Evolutionary conservation across 305 asterid species (phyloP).

Genomic region (Fraxinus baroniana): DNA sequence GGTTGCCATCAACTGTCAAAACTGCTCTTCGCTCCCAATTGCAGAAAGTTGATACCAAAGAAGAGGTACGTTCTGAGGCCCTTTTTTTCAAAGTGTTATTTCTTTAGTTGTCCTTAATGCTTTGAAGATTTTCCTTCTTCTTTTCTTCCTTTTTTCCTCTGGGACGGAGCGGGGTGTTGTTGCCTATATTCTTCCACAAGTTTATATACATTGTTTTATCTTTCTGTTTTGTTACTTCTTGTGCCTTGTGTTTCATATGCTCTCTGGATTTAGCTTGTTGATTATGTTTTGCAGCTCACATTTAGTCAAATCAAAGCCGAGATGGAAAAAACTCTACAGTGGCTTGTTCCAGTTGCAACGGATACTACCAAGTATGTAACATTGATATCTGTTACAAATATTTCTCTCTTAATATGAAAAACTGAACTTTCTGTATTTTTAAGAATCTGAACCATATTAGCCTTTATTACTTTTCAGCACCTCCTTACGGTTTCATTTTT

Average conservation of each 20-base stretch:
- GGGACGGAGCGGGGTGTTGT: neutral
- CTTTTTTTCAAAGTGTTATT: constrained; percentile 8
- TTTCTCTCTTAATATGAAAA: neutral
- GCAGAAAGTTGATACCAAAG: constrained; percentile 49
- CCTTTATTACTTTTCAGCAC: neutral
- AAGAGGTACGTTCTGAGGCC: constrained; percentile 49
- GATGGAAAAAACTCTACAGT: constrained; percentile 90
- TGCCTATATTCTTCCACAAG: neutral
- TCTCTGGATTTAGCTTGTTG: constrained; percentile 23
- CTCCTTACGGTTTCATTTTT: neutral
- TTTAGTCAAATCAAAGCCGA: constrained; percentile 86
- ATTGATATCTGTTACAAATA: neutral
- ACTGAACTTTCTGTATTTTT: neutral
- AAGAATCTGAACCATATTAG: neutral
- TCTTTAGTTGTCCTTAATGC: neutral
- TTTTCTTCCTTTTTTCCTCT: neutral
- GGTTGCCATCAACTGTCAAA: constrained; percentile 79
- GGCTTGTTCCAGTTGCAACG: constrained; percentile 94
- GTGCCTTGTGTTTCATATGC: neutral
- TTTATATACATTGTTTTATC: neutral
- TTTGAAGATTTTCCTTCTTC: neutral
- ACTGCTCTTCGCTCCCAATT: constrained; percentile 73
- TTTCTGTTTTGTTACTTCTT: neutral
- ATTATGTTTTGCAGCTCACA: constrained; percentile 59
- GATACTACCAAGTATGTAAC: constrained; percentile 79